Conservation (phyloP, 371 early-diverging fungal species). For the Lichtheimia ornata region DNA sequence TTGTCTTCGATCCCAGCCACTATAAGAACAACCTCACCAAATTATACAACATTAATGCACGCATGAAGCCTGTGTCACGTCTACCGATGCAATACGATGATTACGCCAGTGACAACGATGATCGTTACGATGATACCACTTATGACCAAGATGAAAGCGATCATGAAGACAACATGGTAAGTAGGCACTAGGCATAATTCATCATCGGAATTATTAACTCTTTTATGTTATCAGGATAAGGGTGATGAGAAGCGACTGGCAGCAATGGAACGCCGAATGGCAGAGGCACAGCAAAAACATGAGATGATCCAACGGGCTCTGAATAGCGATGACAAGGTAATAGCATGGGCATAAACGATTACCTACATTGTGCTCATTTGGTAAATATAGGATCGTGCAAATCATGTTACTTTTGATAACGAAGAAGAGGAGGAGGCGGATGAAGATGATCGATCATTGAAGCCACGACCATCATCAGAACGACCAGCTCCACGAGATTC, state of each 20-base stretch:
- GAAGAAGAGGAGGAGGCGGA: constrained; percentile 29
- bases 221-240: constrained; percentile 2
- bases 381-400: constrained; percentile 10
- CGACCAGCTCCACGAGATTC: constrained; percentile 31
- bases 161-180: too few species aligned
- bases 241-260: constrained; percentile 33
- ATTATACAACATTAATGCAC: constrained; percentile 52
- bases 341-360: neutral
- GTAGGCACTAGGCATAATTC: too few species aligned
- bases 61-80: constrained; percentile 42
- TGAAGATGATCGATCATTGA: constrained; percentile 18
- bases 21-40: constrained; percentile 74
- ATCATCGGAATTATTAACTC: too few species aligned
- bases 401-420: constrained; percentile 31
- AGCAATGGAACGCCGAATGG: constrained; percentile 32
- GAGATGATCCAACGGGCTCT: constrained; percentile 25
- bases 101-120: neutral
- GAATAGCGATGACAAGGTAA: constrained; percentile 8
- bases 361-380: neutral
- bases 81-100: constrained; percentile 49
- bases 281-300: constrained; percentile 26
- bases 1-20: constrained; percentile 73
- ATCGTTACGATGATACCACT: neutral
- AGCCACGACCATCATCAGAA: constrained; percentile 14
- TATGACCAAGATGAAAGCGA: too few species aligned